Percentiles rank a stretch among this genome's conserved stretches.
phyloP scores from a whole-genome alignment of 345 rosid genomes.

The Rhizophora mangle region DNA sequence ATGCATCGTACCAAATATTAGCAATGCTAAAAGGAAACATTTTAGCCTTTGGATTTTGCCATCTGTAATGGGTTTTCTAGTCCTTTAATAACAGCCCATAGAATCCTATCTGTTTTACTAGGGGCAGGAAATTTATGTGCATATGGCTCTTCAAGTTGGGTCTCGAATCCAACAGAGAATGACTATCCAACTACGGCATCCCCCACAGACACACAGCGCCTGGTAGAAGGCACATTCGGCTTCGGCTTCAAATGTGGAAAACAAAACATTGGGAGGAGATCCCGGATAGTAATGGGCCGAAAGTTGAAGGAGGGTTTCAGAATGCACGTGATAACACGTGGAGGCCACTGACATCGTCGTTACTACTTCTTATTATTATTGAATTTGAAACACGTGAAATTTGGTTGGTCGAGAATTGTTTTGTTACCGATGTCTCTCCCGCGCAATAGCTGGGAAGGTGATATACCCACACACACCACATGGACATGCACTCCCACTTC shows the following conservation, averaged over 20 bases:
- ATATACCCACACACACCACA: neutral
- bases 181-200: too few species aligned
- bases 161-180: too few species aligned
- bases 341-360: conserved; percentile 12
- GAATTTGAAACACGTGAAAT: neutral
- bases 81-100: conserved; percentile 4
- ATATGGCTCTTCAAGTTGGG: too few species aligned
- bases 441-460: neutral
- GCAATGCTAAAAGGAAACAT: neutral
- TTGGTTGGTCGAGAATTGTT: conserved; percentile 2
- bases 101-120: too few species aligned
- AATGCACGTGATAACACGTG: conserved; percentile 41
- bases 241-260: too few species aligned
- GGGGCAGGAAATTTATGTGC: too few species aligned
- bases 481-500: too few species aligned
- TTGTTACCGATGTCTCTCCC: conserved; percentile 11
- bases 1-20: neutral
- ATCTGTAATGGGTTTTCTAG: neutral
- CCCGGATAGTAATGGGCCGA: conserved; percentile 16
- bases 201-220: too few species aligned
- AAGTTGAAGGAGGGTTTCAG: neutral
- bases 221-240: too few species aligned
- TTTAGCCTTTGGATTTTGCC: neutral
- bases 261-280: neutral
- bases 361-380: neutral